Evolutionary conservation across 192 early-diverging fungal species (phyloP).

Genomic region (Geranomyces variabilis): DNA sequence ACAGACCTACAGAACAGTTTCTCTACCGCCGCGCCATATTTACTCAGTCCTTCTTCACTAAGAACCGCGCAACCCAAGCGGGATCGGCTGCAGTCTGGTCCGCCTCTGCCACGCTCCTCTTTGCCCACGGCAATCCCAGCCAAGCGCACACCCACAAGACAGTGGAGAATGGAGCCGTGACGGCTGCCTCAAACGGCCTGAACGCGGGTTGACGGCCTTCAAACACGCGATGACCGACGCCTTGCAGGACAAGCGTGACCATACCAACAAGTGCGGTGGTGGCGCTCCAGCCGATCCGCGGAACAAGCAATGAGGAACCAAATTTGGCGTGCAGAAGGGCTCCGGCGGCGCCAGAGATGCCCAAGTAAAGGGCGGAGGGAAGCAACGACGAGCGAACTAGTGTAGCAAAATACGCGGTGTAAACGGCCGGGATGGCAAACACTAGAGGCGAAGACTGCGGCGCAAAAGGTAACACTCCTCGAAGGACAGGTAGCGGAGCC

Average conservation of each 20-base stretch:
- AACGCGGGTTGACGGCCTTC: background rate
- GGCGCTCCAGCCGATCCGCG: background rate
- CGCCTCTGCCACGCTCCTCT: background rate
- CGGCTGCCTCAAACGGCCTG: background rate
- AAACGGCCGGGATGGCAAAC: background rate
- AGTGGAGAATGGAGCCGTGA: constrained; percentile 9
- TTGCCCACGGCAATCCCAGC: background rate
- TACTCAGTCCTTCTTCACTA: no score
- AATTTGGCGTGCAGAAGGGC: background rate
- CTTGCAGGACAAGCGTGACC: background rate
- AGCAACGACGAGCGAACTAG: background rate
- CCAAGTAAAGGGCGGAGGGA: background rate
- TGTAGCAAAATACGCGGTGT: background rate
- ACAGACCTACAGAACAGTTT: no score
- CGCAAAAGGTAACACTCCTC: no score
- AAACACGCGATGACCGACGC: background rate
- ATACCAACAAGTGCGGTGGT: background rate
- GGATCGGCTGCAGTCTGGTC: background rate
- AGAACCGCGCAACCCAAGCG: background rate
- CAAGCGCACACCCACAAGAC: background rate
- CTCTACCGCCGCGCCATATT: no score
- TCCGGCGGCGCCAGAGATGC: background rate
- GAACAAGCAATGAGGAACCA: background rate
- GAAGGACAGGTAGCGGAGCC: background rate
- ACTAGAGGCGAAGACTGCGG: background rate